Base-by-base conservation (phyloP, 2,329 filamentous ascomycete species). In the Cladophialophora yegresii region DNA sequence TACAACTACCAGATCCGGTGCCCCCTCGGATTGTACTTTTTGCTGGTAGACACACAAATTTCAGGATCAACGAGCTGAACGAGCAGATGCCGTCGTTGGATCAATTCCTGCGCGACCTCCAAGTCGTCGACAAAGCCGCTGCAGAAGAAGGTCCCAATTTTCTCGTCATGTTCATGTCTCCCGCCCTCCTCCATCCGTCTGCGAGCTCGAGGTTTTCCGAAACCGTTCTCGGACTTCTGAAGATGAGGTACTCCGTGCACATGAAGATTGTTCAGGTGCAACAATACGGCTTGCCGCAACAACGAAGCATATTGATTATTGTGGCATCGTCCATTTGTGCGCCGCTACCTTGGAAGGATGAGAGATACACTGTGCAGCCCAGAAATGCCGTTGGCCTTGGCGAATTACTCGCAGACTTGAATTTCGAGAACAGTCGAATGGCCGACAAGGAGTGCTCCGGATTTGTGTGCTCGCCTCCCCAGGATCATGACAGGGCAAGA, bases 271-370 rank as follows among this genome's bases (percentile, higher is more conserved):
- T 45, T 12, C 36, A 26, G 16, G 30, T 62, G 30, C 43, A 26
- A 23, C 36, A 64, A n/a, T 63, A 56, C 40, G 67, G 56, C 16
- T 20, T 69, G 20, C 65, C 63, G 13, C 64, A 66, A 43, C 54
- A 60, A 33, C 13, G 65, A 20, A 54, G 16, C 13, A 50, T 64
- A 20, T 40, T 69, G 8, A 23, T 54, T 26, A 16, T 67, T 20
- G 33, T 67, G 3, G 67, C 65, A 9, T 65, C 65, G 8, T 62
- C 62, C 1, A 28, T 58, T 16, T 63, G 62, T 28, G 55, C 40
- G 20, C 22, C 54, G 36, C 20, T 66, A 13, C 58, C 62, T 5
- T 67, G 67, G 67, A 51, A 57, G 16, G 32, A 50, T 5, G 61
- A 53, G 12, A 20, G n/a, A 2, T 53, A 28, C 33, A 12, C 10